Evolutionary conservation across 306 rosid species (phyloP).

Genomic region (Phaseolus lunatus): DNA sequence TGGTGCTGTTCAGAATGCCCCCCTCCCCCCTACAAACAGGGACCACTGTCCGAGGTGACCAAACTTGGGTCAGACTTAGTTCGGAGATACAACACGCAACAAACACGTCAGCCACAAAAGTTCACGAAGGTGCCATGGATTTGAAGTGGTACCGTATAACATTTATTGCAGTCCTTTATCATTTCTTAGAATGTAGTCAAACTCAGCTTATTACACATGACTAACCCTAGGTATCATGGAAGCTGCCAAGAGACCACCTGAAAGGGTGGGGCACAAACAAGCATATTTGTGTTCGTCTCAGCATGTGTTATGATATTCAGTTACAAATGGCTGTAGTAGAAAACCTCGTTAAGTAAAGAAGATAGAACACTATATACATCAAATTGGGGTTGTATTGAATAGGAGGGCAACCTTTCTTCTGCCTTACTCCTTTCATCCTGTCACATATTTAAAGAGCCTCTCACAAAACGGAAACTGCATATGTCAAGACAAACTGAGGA

Average conservation of each 20-base stretch:
- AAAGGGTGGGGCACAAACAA: constrained; percentile 42
- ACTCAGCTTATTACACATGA: constrained; percentile 32
- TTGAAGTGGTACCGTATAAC: constrained; percentile 1
- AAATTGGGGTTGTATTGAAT: constrained; percentile 37
- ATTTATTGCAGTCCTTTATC: constrained; percentile 31
- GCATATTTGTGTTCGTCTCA: constrained; percentile 49
- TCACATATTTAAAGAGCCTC: constrained; percentile 27
- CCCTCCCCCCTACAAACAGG: background rate
- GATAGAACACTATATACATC: constrained; percentile 49
- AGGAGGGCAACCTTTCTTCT: constrained; percentile 32
- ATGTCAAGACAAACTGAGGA: constrained; percentile 9
- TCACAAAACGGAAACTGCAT: constrained; percentile 33
- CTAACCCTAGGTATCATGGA: constrained; percentile 35
- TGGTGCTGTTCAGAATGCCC: background rate
- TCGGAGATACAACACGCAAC: background rate
- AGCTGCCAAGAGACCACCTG: constrained; percentile 36
- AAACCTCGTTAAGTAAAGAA: constrained; percentile 32
- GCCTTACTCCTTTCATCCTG: constrained; percentile 33
- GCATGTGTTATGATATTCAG: constrained; percentile 39
- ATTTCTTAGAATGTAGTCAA: constrained; percentile 27
- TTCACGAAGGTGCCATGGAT: constrained; percentile 5
- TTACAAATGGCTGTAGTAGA: constrained; percentile 52
- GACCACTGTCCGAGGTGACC: background rate
- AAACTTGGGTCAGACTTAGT: background rate
- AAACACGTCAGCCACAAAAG: constrained; percentile 6